Evolutionary conservation across 495 filamentous ascomycete genomes (phyloP).

Genomic region (Trichoderma asperelloides): DNA sequence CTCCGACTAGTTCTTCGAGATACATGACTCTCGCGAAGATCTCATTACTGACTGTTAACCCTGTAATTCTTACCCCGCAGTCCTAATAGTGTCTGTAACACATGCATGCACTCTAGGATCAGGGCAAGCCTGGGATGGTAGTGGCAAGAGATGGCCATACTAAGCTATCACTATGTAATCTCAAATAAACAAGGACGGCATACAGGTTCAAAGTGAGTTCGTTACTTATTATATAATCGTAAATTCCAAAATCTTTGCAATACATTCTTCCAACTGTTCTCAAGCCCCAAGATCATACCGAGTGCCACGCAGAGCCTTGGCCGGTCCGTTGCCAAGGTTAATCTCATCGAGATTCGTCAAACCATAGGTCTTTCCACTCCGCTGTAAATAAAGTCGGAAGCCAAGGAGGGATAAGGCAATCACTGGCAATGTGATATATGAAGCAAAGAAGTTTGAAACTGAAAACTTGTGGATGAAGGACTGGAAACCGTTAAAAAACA

Average conservation of each 20-base stretch:
- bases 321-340: not conserved
- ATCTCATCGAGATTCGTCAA: not conserved
- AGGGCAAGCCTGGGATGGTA: not conserved
- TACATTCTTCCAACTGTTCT: not conserved
- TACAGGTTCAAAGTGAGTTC: not conserved
- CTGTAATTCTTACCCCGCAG: not conserved
- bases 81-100: not conserved
- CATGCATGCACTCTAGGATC: not conserved
- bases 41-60: not conserved
- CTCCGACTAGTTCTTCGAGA: not conserved
- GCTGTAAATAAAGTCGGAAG: not conserved
- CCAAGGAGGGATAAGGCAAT: not conserved
- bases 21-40: not conserved
- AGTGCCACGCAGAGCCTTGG: not conserved
- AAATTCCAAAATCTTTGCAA: not conserved
- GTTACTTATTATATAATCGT: not conserved
- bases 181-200: not conserved
- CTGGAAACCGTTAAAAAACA: not conserved
- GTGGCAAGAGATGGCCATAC: no score
- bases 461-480: not conserved
- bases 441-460: not conserved
- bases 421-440: not conserved
- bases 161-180: not conserved
- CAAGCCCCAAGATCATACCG: not conserved
- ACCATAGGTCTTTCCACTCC: not conserved